Base-by-base conservation (phyloP, 495 filamentous ascomycete species). In the Symbiotaphrina buchneri region DNA sequence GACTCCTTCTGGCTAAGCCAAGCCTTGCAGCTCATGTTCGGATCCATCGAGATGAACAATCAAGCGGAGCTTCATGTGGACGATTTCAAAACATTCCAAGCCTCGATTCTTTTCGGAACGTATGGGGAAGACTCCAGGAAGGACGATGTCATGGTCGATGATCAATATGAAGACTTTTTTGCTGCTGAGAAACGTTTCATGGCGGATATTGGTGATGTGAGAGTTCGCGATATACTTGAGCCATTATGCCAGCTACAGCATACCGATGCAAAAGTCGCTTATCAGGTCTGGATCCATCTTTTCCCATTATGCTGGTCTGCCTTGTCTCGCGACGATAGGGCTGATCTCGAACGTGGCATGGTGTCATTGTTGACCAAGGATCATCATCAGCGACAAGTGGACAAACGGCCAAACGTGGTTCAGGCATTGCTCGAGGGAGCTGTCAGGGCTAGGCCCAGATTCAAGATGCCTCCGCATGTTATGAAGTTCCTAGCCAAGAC, bases 1-100 rank as follows among this genome's bases (percentile, higher is more conserved):
- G 87, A 99, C 36, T 92, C 76, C 5, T 99, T 84, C 55, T 99
- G 90, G 90, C 60, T 99, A 11, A 70, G 79, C 18, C 90, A 99
- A 48, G 87, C 87, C 10, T 74, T 77, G 10, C 84, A 95, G 45
- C 61, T 95, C 14, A 61, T 99, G 10, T 63, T 95, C 34, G 83
- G 90, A 13, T 82, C 76, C 28, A 61, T 94, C 21, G 87, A 95
- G 40, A 79, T 81, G 71, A 74, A 72, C 32, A 65, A 63, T 6
- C 53, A 66, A 17, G 65, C 75, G 29, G 71, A 77, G 35, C 58
- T 99, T 21, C 71, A 93, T 39, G 47, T 56, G 0, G 77, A 87
- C 11, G 90, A 99, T 47, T 82, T 91, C 49, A 75, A 67, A 15
- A 58, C 75, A 18, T 67, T 73, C 35, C 69, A 74, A 1, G 51